These are phyloP conservation scores for Scutellaria galericulata DNA, from an alignment of 257 asterid species.

Conservation along the genomic window DNA sequence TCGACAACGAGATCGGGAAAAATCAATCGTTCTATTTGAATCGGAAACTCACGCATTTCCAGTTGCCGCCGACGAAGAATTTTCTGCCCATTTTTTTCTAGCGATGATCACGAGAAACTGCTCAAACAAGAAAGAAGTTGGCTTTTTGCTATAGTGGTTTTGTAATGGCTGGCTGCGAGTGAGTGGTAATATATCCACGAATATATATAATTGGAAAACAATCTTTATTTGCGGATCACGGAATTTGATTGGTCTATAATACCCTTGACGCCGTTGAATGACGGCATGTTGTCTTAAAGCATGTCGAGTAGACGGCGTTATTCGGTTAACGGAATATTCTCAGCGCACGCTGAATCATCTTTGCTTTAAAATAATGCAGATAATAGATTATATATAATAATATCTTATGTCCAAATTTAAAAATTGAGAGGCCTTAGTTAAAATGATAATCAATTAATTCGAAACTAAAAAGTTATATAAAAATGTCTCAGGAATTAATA, in stretches of 20 bases:
- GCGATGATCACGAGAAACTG: constrained; percentile 49
- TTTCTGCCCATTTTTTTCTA: constrained; percentile 67
- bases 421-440: background rate
- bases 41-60: constrained; percentile 85
- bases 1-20: constrained; percentile 30
- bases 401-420: background rate
- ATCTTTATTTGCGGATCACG: constrained; percentile 48
- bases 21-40: constrained; percentile 2
- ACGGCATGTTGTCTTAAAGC: background rate
- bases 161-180: constrained; percentile 30
- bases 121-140: constrained; percentile 28
- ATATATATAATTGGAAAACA: constrained; percentile 35
- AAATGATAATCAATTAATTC: too few species aligned
- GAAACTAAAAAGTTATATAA: too few species aligned
- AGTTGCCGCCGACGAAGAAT: constrained; percentile 98
- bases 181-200: constrained; percentile 26
- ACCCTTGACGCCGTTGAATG: constrained; percentile 32
- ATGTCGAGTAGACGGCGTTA: constrained; percentile 2
- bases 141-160: constrained; percentile 15
- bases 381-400: background rate
- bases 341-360: constrained; percentile 25
- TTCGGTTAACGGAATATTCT: constrained; percentile 38
- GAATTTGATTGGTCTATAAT: constrained; percentile 34
- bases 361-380: background rate
- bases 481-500: too few species aligned